These are phyloP conservation scores for Leptographium wingfieldii DNA, from an alignment of 2,329 filamentous ascomycete genomes.

Conservation along the genomic window DNA sequence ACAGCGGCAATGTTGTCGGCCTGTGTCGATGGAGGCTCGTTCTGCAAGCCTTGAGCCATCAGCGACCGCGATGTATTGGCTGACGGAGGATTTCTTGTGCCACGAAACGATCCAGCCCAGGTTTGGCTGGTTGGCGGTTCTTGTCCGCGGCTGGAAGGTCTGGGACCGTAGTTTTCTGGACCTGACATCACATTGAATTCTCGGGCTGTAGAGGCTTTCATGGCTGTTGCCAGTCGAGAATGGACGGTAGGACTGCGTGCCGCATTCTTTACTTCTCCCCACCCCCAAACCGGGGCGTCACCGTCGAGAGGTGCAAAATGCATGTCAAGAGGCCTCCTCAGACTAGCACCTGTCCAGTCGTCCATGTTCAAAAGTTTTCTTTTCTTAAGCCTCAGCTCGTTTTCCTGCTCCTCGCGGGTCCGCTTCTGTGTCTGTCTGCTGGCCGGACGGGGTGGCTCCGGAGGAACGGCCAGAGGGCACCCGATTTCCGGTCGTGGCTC, in stretches of 20 bases:
- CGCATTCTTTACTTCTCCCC: not conserved
- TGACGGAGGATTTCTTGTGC: not conserved
- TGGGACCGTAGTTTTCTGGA: not conserved
- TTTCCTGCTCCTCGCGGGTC: not conserved
- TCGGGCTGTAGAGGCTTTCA: not conserved
- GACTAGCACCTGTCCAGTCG: conserved; percentile 11
- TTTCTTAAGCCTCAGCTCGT: not conserved
- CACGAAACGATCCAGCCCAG: not conserved
- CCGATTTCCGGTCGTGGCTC: not conserved
- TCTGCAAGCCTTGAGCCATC: not conserved
- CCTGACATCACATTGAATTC: not conserved
- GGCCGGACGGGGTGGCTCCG: not conserved
- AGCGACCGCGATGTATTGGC: not conserved
- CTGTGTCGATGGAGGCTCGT: not conserved
- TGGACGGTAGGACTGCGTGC: not conserved
- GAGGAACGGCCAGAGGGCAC: not conserved
- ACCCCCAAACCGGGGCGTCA: conserved; percentile 8
- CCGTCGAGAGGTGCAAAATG: conserved; percentile 1
- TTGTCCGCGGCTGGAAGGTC: not conserved
- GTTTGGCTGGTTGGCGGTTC: not conserved
- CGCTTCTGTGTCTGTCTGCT: not conserved
- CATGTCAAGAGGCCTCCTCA: conserved; percentile 4
- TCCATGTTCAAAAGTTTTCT: conserved; percentile 8
- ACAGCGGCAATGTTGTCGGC: not conserved
- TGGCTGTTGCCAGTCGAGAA: not conserved